Evolutionary conservation across 345 rosid genomes (phyloP), one percentile per base, ranked within the genome.

Genomic region (Angophora floribunda): DNA sequence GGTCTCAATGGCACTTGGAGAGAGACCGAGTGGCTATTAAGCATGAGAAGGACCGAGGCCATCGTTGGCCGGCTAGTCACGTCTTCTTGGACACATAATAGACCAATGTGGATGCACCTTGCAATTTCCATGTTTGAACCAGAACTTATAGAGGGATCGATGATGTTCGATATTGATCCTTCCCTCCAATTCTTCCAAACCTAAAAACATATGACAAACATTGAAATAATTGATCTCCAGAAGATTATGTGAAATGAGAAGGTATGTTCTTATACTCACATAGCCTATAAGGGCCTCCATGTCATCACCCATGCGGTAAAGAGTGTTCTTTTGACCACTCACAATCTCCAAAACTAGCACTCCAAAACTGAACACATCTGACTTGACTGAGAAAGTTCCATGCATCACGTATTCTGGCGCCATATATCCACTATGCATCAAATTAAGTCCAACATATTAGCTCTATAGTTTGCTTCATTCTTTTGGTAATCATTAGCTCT

Each of bases 171-270:
- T 10, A 86, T 59, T 5, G 87, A 70, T 15, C 92, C 93, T 90
- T 93, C 93, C 47, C 88, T 92, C 97, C 96, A 94, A 57, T 89
- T 90, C 85, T 85, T 92, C 96, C 96, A 96, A 32, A 93, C 94
- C 95, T 95, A 78, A 65, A 92, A 78, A 63, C 85, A 65, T 59
- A 7, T 63, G 5, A 22, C 24, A 52, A 26, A 57, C 28, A 57
- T 57, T 22, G 28, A 57, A 28, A 12, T 22, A 22, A 19, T 51
- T 30, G 2, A 22, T 57, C 28, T 9, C 5, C 5, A 5, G 13
- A 57, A 22, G 9, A 57, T 22, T 57, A 22, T 82, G 87, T 9
- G 1, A 22, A 49, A 36, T 13, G 2, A 28, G 10, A 26, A 10
- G 26, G 28, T 14, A 41, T 16, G 12, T 32, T 85, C 63, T 65